Evolutionary conservation across 352 stramenopile species (phyloP).

Genomic region (Phytophthora fragariaefolia): DNA sequence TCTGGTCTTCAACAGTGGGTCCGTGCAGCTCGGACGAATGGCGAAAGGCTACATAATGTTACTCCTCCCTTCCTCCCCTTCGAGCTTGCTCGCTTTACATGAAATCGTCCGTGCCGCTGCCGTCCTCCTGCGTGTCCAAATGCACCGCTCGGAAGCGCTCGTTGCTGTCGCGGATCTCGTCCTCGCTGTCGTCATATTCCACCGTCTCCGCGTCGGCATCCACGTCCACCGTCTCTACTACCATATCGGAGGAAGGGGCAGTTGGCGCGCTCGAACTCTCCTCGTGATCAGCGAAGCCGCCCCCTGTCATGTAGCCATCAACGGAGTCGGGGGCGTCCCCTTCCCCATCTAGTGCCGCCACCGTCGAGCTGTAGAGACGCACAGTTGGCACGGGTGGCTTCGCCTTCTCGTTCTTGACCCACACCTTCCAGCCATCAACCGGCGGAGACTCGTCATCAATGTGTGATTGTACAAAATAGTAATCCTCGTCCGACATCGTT

Average conservation of each 20-base stretch:
- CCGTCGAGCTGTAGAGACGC: conserved; percentile 73
- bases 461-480: conserved; percentile 86
- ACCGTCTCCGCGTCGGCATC: conserved; percentile 86
- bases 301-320: conserved; percentile 58
- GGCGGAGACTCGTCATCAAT: conserved; percentile 83
- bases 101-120: conserved; percentile 77
- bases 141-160: conserved; percentile 90
- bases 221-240: conserved; percentile 55
- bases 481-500: conserved; percentile 89
- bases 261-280: conserved; percentile 25
- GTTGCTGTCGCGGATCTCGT: conserved; percentile 91
- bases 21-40: conserved; percentile 18
- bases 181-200: conserved; percentile 91
- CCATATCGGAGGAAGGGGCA: conserved; percentile 33
- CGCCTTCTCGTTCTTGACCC: conserved; percentile 88
- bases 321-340: conserved; percentile 76
- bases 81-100: conserved; percentile 57
- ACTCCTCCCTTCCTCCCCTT: conserved; percentile 6
- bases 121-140: conserved; percentile 85
- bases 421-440: conserved; percentile 85
- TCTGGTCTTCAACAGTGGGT: conserved; percentile 12
- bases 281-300: conserved; percentile 29
- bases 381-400: conserved; percentile 66
- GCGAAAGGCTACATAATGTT: conserved; percentile 47
- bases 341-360: conserved; percentile 46